These are phyloP conservation scores for Aspergillus tubingensis DNA, from an alignment of 2,329 filamentous ascomycete genomes.

Conservation along the genomic window DNA sequence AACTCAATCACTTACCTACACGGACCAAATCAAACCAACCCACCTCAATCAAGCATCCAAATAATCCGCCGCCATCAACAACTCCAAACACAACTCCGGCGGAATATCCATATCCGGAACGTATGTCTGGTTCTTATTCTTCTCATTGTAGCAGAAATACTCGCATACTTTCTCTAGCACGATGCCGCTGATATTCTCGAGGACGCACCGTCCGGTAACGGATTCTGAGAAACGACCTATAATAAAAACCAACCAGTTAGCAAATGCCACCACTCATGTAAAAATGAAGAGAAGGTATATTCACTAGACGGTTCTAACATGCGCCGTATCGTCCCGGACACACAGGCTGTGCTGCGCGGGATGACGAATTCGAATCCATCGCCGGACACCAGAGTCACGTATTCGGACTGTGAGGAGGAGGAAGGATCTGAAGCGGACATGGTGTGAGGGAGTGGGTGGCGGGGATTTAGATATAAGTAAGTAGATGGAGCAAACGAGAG, in stretches of 20 bases:
- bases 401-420: conserved; percentile 46
- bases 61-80: conserved; percentile 69
- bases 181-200: conserved; percentile 64
- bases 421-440: conserved; percentile 20
- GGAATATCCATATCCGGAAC: conserved; percentile 69
- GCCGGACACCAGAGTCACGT: conserved; percentile 64
- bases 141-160: conserved; percentile 69
- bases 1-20: not conserved
- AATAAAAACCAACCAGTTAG: not conserved
- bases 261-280: no score
- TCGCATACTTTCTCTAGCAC: conserved; percentile 70
- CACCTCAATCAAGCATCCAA: conserved; percentile 55
- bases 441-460: conserved; percentile 6
- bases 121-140: conserved; percentile 60
- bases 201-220: conserved; percentile 57
- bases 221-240: conserved; percentile 64
- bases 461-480: no score
- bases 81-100: conserved; percentile 64
- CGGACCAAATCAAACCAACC: conserved; percentile 18
- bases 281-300: conserved; percentile 24
- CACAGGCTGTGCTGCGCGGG: conserved; percentile 60
- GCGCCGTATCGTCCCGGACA: conserved; percentile 63
- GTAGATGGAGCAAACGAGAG: not conserved
- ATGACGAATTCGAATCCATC: conserved; percentile 68
- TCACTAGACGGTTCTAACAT: conserved; percentile 66